Evolutionary conservation across 176 grass and related monocot species (phyloP).

Genomic region (Puya raimondii): DNA sequence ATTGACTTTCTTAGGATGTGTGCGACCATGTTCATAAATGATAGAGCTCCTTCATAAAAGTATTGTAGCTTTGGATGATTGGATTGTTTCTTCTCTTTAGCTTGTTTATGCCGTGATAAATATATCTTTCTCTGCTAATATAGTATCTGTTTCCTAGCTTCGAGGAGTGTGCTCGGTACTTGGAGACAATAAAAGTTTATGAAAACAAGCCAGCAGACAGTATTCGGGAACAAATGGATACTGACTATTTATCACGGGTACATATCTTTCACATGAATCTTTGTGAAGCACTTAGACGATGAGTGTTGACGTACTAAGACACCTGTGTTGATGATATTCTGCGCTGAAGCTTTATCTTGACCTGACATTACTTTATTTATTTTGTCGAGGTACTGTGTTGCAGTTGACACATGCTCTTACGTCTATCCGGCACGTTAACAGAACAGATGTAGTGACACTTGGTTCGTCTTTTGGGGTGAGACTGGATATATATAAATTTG

Average conservation of each 20-base stretch:
- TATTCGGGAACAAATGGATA: slow-evolving; percentile 75
- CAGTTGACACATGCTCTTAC: slow-evolving; percentile 81
- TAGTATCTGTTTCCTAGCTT: slow-evolving; percentile 37
- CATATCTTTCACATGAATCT: not conserved
- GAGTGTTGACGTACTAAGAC: no score
- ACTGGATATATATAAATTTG: slow-evolving; percentile 10
- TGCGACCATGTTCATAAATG: no score
- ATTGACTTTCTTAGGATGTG: no score
- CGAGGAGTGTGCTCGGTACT: slow-evolving; percentile 89
- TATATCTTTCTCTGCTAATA: no score
- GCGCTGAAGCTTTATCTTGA: no score
- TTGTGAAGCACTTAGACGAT: not conserved
- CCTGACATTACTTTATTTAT: slow-evolving; percentile 14
- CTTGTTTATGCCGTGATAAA: no score
- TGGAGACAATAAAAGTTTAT: slow-evolving; percentile 99
- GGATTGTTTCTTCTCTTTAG: no score
- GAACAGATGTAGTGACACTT: slow-evolving; percentile 84
- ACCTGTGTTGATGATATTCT: no score
- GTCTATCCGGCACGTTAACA: slow-evolving; percentile 75
- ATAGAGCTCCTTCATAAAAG: not conserved
- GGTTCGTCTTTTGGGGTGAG: slow-evolving; percentile 94
- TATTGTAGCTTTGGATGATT: not conserved
- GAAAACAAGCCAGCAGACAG: slow-evolving; percentile 92
- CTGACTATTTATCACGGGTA: slow-evolving; percentile 93
- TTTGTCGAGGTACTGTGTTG: slow-evolving; percentile 31